Evolutionary conservation across 768 basidiomycete genomes (phyloP).

Genomic region (Agrocybe praecox): DNA sequence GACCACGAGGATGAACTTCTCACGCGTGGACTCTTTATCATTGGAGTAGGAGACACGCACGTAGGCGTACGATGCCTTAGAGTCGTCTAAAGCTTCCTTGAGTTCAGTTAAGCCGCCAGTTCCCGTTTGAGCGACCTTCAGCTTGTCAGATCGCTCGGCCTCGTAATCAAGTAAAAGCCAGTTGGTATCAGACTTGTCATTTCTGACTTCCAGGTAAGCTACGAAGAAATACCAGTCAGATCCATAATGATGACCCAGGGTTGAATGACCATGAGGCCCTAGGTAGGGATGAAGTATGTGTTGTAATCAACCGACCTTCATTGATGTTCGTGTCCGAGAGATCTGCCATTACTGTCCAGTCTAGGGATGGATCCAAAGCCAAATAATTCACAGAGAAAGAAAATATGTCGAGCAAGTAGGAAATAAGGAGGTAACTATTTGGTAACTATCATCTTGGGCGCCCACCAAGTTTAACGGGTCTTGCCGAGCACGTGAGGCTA

Average conservation of each 20-base stretch:
- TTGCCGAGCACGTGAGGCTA: conserved; percentile 24
- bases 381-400: conserved; percentile 12
- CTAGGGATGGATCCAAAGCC: conserved; percentile 6
- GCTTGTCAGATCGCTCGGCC: conserved; percentile 80
- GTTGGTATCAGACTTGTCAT: conserved; percentile 83
- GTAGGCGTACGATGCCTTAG: conserved; percentile 84
- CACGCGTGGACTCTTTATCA: conserved; percentile 83
- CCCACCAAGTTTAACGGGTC: conserved; percentile 7
- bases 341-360: conserved; percentile 66
- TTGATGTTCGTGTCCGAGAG: conserved; percentile 71
- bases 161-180: conserved; percentile 93
- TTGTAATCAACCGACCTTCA: conserved; percentile 51
- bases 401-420: not conserved
- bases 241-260: conserved; percentile 12
- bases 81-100: conserved; percentile 65
- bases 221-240: conserved; percentile 26
- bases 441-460: conserved; percentile 2
- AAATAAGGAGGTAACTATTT: conserved; percentile 7
- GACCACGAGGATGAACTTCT: conserved; percentile 85
- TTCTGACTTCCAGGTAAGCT: conserved; percentile 90
- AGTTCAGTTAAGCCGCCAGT: conserved; percentile 81
- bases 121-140: conserved; percentile 78
- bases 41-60: conserved; percentile 83
- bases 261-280: not conserved
- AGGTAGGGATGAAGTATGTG: not conserved